Evolutionary conservation across 2,329 filamentous ascomycete species (phyloP), one percentile per base, ranked within the genome.

Genomic region (Diplocarpon rosae): DNA sequence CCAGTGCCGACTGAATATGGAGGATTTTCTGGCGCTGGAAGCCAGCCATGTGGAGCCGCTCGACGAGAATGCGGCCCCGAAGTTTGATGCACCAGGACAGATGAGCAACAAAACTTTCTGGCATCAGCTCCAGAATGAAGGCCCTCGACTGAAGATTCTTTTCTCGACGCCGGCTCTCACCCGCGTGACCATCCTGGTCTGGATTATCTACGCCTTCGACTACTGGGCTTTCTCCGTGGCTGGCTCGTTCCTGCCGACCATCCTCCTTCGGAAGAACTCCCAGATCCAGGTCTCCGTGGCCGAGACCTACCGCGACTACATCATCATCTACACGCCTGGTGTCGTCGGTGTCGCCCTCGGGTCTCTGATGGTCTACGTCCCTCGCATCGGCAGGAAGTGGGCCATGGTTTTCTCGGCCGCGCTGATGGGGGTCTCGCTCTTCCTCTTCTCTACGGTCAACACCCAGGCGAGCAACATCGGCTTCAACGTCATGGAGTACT

Each of bases 161-260:
- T 73, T 73, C 52, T 62, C 62, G 2, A 61, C 53, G 28, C 60
- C 55, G 37, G 61, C 63, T 24, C 66, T 70, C 61, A 58, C 65
- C 10, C 60, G 66, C 10, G 54, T 73, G 24, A 72, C 69, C 1
- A 59, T 69, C 3, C 58, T 73, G 12, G 63, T 70, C 24, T 73
- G 69, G 69, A 52, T 72, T 28, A 72, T 72, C 31, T 56, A 73
- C 49, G 68, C 69, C 24, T 70, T 66, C 50, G 70, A 72, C 45
- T 71, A 67, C 49, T 71, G 65, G 63, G 68, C 66, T 20, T 72
- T 72, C 52, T 51, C 48, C 4, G 28, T 60, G 31, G 56, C 55
- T 62, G 69, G 70, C 8, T 61, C 63, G 34, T 73, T 57, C 48
- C 49, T 65, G 2, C 62, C 62, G 2, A 59, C 52, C 2, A 60